A percentile compares a stretch with the other conserved stretches of the same genome.
Conservation (phyloP, 2,329 filamentous ascomycete genomes). For the Pseudogymnoascus sp. region DNA sequence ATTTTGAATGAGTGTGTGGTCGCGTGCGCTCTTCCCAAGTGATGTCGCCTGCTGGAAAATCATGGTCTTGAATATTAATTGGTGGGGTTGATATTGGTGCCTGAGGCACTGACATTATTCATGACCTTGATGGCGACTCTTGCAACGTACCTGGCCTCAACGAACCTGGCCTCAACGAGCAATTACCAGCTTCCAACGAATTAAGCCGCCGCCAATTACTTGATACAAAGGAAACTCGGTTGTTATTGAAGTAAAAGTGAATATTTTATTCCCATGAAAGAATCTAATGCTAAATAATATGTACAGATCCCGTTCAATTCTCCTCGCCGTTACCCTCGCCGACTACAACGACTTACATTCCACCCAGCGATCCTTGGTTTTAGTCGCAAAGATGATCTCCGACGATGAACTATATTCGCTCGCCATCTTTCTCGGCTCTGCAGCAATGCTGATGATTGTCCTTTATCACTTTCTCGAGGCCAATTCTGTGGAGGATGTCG, state of each 20-base stretch:
- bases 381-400: conserved; percentile 67
- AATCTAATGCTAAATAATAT: background rate
- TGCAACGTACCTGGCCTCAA: conserved; percentile 8
- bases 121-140: conserved; percentile 5
- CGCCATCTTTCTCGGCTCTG: conserved; percentile 84
- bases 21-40: conserved; percentile 4
- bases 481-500: conserved; percentile 58
- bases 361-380: background rate
- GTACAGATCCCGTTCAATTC: conserved; percentile 2
- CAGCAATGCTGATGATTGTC: conserved; percentile 85
- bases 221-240: background rate
- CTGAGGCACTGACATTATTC: background rate
- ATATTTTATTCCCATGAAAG: background rate
- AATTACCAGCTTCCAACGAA: background rate
- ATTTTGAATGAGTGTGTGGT: conserved; percentile 8
- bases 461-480: conserved; percentile 95
- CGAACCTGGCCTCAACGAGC: conserved; percentile 6
- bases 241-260: background rate
- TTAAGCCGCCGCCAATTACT: background rate
- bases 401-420: conserved; percentile 86
- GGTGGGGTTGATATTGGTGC: conserved; percentile 5
- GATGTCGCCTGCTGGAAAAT: conserved; percentile 9
- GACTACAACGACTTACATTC: background rate
- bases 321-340: background rate
- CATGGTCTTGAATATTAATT: conserved; percentile 10